phyloP scores from a whole-genome alignment of 768 basidiomycete genomes.

The Sporobolomyces roseus region DNA sequence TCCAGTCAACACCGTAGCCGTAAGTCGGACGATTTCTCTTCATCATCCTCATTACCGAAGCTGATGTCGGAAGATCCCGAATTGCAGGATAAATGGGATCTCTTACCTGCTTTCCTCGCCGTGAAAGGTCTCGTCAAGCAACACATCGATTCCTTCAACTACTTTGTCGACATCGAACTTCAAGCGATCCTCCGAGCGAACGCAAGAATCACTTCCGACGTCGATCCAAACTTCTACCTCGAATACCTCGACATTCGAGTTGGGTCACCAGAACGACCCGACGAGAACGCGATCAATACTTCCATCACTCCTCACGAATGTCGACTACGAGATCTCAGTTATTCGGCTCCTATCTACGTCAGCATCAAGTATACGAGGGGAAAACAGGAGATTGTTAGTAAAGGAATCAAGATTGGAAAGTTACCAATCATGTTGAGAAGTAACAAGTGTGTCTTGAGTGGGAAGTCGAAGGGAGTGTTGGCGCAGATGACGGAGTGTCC shows the following conservation, averaged over 20 bases:
- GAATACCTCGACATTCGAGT: slow-evolving; percentile 94
- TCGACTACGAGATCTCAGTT: slow-evolving; percentile 88
- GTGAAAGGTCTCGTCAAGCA: slow-evolving; percentile 99
- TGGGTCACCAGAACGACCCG: slow-evolving; percentile 83
- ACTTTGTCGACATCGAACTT: slow-evolving; percentile 94
- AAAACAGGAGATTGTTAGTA: slow-evolving; percentile 74
- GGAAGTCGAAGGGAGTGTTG: slow-evolving; percentile 69
- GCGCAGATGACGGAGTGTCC: slow-evolving; percentile 97
- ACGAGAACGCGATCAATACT: slow-evolving; percentile 70
- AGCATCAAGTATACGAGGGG: slow-evolving; percentile 93
- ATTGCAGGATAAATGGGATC: slow-evolving; percentile 86
- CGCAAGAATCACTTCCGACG: slow-evolving; percentile 89
- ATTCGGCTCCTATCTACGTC: slow-evolving; percentile 86
- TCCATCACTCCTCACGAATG: slow-evolving; percentile 94
- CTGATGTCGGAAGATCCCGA: background rate
- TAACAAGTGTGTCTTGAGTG: slow-evolving; percentile 86
- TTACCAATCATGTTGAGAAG: slow-evolving; percentile 95
- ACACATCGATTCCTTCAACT: slow-evolving; percentile 98
- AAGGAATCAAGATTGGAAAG: slow-evolving; percentile 80
- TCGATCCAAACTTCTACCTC: slow-evolving; percentile 89
- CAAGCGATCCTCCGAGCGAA: slow-evolving; percentile 94
- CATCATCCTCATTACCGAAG: background rate
- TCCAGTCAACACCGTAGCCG: slow-evolving; percentile 85
- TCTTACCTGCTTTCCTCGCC: slow-evolving; percentile 91
- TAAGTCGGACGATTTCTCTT: slow-evolving; percentile 52